These are phyloP conservation scores for Hyaloscypha variabilis DNA, from an alignment of 495 filamentous ascomycete species.

Conservation along the genomic window DNA sequence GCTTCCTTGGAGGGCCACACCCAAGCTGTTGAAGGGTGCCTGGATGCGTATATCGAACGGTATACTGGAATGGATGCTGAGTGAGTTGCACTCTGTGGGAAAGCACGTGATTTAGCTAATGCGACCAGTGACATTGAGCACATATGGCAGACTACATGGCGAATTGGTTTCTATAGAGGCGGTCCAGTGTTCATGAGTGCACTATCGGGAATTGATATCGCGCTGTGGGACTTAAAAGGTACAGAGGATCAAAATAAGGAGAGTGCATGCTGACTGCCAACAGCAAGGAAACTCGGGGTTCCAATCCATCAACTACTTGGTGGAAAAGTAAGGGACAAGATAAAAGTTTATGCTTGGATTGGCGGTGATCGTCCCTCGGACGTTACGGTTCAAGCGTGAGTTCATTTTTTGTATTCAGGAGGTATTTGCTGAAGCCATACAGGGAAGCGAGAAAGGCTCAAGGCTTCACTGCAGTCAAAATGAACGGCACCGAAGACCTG, in stretches of 20 bases:
- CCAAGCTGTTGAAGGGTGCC: constrained; percentile 73
- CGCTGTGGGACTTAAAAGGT: constrained; percentile 79
- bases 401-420: constrained; percentile 14
- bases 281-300: constrained; percentile 59
- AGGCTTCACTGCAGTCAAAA: constrained; percentile 75
- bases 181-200: constrained; percentile 85
- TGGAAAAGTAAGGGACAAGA: constrained; percentile 72
- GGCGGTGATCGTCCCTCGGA: constrained; percentile 79
- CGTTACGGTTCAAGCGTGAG: constrained; percentile 64
- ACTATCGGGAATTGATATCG: constrained; percentile 78
- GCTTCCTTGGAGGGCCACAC: constrained; percentile 77
- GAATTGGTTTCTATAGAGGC: constrained; percentile 77
- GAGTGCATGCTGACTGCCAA: background rate
- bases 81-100: constrained; percentile 42
- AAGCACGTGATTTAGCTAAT: constrained; percentile 3
- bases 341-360: constrained; percentile 86
- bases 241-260: background rate
- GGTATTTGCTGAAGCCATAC: constrained; percentile 20
- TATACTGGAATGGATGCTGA: constrained; percentile 74
- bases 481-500: constrained; percentile 81
- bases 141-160: constrained; percentile 74
- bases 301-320: constrained; percentile 76
- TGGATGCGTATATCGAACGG: constrained; percentile 65
- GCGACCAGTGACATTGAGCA: constrained; percentile 72
- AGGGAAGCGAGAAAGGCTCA: constrained; percentile 65